A percentile compares a stretch with the other conserved stretches of the same genome.
Conservation (phyloP, 2,329 filamentous ascomycete species). For the Dactylellina haptotyla region DNA sequence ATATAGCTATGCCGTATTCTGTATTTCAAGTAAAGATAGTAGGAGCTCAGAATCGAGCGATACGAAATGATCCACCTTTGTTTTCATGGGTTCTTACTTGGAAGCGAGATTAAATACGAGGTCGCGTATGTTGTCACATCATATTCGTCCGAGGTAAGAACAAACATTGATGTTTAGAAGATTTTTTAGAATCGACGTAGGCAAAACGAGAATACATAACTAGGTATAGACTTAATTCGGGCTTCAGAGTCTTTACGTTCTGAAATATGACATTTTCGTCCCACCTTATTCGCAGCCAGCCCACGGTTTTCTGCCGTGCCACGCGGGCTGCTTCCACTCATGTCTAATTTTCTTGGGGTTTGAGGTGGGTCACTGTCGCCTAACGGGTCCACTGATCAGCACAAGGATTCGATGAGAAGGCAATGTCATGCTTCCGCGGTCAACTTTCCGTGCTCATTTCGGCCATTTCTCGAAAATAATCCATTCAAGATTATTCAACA, state of each 20-base stretch:
- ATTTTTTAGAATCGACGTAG: background rate
- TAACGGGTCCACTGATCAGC: conserved; percentile 51
- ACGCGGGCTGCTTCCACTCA: conserved; percentile 11
- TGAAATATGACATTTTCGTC: too few relatives aligned
- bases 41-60: conserved; percentile 22
- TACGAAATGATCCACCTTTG: conserved; percentile 40
- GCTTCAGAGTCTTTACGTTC: too few relatives aligned
- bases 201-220: background rate
- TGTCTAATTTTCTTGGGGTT: conserved; percentile 2
- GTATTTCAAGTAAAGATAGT: too few relatives aligned
- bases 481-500: background rate
- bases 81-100: conserved; percentile 42
- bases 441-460: background rate
- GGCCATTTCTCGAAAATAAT: background rate
- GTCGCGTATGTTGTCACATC: conserved; percentile 2
- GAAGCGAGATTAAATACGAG: conserved; percentile 53
- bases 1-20: too few relatives aligned
- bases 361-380: conserved; percentile 41
- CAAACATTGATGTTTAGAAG: background rate
- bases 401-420: conserved; percentile 24
- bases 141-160: background rate
- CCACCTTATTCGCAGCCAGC: background rate
- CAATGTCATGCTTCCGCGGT: conserved; percentile 1
- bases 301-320: background rate
- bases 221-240: too few relatives aligned